Evolutionary conservation across 495 filamentous ascomycete genomes (phyloP), one percentile per base, ranked within the genome.

Genomic region (Daldinia loculata): DNA sequence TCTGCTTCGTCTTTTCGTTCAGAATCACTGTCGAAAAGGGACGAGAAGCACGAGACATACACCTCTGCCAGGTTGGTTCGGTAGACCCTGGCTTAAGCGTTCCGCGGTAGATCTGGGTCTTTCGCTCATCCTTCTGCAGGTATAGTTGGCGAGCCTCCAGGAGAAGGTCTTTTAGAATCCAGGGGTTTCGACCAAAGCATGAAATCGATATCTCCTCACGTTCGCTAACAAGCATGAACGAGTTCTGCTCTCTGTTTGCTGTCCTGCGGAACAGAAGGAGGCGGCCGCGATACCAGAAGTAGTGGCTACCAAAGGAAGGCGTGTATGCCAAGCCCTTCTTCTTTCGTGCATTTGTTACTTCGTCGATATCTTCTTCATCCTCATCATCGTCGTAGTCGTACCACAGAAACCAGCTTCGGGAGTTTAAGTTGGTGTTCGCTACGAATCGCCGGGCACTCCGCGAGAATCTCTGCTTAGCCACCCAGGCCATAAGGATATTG

Each of bases 21-120:
- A 98, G 81, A 34, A 97, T 91, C 7, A 98, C 95, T 0, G 94
- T 97, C 0, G 91, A 90, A 76, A 98, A 88, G 5, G 94, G 91
- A 14, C 94, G 84, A 6, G 89, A 89, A 0, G 90, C 85, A 45
- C 92, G 79, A 3, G 84, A 78, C 80, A 86, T 82, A 72, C 81
- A 85, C n/a, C 84, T 78, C 70, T 84, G 84, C 86, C 86, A 89
- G 15, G 67, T 72, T 0, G 78, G 74, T 39, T 81, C 78, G 56
- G 74, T 64, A 19, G 61, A 64, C 36, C 75, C 69, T 11, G 77
- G 61, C 62, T 78, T 81, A 4, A 77, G 77, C 0, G 80, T 77
- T 5, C 86, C 89, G 19, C 89, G 87, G 67, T 91, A 90, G 68
- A 91, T 91, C 22, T 91, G 78, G 0, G 90, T 92, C 74, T 85